These are phyloP conservation scores for Fusarium sororula DNA, from an alignment of 2,329 filamentous ascomycete species.

Conservation along the genomic window DNA sequence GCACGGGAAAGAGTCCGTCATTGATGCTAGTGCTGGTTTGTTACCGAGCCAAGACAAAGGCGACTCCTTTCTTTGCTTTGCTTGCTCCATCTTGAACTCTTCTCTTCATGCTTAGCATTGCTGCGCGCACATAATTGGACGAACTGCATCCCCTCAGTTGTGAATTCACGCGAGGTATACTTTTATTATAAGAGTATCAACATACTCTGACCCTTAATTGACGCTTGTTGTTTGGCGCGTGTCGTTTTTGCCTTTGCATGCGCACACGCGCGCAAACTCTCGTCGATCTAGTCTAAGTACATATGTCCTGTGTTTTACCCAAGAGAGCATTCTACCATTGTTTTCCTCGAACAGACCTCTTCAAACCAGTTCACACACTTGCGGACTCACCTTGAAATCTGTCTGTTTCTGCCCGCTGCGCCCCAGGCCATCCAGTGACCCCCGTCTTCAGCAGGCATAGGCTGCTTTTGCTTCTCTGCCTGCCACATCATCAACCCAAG, in stretches of 20 bases:
- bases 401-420: conserved; percentile 25
- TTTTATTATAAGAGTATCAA: neutral
- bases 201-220: conserved; percentile 9
- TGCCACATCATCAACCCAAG: conserved; percentile 37
- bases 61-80: conserved; percentile 4
- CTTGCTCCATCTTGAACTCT: neutral
- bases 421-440: conserved; percentile 28
- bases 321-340: neutral
- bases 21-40: conserved; percentile 16
- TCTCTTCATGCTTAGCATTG: conserved; percentile 14
- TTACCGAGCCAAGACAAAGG: conserved; percentile 6
- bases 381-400: conserved; percentile 13
- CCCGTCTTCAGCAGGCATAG: conserved; percentile 18
- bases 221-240: conserved; percentile 18
- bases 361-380: conserved; percentile 1
- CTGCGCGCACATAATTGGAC: conserved; percentile 3
- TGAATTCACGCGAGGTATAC: conserved; percentile 1
- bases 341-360: neutral
- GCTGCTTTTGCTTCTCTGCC: conserved; percentile 25
- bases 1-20: conserved; percentile 3
- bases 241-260: conserved; percentile 27
- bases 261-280: conserved; percentile 41
- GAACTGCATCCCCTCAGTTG: neutral
- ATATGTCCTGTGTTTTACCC: neutral
- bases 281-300: neutral